Base-by-base conservation (phyloP, 108 stramenopile species). In the Discostella stelligeroides region DNA sequence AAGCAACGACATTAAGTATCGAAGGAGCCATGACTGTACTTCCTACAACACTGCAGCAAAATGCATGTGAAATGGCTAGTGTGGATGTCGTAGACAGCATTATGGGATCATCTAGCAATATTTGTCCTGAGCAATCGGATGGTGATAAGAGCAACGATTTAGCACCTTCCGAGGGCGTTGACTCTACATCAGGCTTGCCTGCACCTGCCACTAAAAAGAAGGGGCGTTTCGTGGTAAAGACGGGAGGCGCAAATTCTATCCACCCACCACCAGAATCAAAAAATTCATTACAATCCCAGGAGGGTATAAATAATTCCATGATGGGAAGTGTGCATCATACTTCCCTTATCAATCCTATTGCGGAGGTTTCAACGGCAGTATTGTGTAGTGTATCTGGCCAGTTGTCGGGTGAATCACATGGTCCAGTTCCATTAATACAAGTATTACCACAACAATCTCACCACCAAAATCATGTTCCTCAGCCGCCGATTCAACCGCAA, bases 381-480 rank as follows among this genome's bases (percentile, higher is more conserved):
- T 64, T 66, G 48, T 45, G 39, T 9, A 74, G n/a, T n/a, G n/a
- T n/a, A n/a, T n/a, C 65, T 41, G 64, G 56, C 21, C 50, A 74
- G 9, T 45, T 66, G 21, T 17, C 59, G 55, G 15, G 43, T 25
- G 63, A 54, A 40, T 72, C 61, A 1, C 9, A 27, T 2, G 29
- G 17, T 1, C 28, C 54, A 30, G 7, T 29, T 0, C 27, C 54
- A 28, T 29, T 29, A 28, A 29, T 27, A 30, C 55, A 56, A 27
- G 14, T 6, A 2, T 17, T 38, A 17, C 55, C 9, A 34, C 55
- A 15, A 38, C 55, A 37, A 6, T 30, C 29, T 37, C 34, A 4
- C 55, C 55, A 54, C 29, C 45, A 42, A 42, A 12, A 43, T 27
- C 61, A 42, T 5, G 10, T 25, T 20, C 61, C 63, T 4, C 63